Base-by-base conservation (phyloP, 345 rosid genomes). In the Murraya koenigii region DNA sequence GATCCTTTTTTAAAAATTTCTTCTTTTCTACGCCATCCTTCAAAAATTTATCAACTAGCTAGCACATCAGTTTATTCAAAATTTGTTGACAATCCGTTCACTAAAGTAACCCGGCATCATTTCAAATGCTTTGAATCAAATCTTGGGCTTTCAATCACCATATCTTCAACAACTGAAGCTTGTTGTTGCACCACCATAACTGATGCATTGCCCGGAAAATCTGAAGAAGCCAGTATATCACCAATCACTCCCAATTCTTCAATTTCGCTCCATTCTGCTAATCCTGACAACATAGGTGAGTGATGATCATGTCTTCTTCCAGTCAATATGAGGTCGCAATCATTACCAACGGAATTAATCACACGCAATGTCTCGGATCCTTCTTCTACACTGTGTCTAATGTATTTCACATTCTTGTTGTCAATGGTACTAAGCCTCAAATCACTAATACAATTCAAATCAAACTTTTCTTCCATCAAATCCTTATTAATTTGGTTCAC, bases 221-320 rank as follows among this genome's bases (percentile, higher is more conserved):
- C 84, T 22, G 56, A 36, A n/a, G 87, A 82, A n/a, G 80, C 81
- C 76, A 87, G 52, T 44, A 85, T 52, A 74, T 83, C 87, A 26
- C 90, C 90, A 35, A 82, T n/a, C 15, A 79, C 85, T 55, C 90
- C 87, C 49, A 85, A 71, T 26, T 85, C 88, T 35, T 83, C 78
- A 58, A 85, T 76, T 30, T 80, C 79, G 35, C 77, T 78, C 88
- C 88, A 83, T 20, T 82, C 79, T 1, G 83, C 68, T 30, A 87
- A 52, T 26, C 88, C 90, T 35, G 56, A 61, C 60, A 85, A 63
- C 28, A 82, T n/a, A 23, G 70, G 17, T 5, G 81, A 84, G 56
- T 78, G 5, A 20, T 59, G 79, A 63, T 85, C 83, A 65, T 82
- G 88, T 78, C 86, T 78, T 66, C 32, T 85, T 35, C 90, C 90